Evolutionary conservation across 495 filamentous ascomycete species (phyloP), one percentile per base, ranked within the genome.

Genomic region (Aspergillus leporis): DNA sequence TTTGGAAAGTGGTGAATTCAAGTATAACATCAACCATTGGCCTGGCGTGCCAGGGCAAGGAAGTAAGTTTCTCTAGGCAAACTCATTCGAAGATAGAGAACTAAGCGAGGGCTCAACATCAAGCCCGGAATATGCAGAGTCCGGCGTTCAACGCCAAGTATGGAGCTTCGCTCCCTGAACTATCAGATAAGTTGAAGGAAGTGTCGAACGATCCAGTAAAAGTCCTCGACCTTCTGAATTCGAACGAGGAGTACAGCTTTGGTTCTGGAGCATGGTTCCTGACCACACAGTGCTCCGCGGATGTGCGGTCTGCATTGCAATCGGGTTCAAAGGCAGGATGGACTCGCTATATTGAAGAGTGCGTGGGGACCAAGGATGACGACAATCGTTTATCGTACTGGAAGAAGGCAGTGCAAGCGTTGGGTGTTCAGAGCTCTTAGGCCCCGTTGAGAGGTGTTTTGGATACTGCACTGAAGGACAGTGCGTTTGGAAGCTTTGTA

Each of bases 221-320:
- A 0, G 67, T 91, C 9, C 78, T 89, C 16, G 78, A 74, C 7
- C 67, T 93, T 34, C 78, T 94, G 34, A 73, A 77, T 22, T 64
- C 68, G 0, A 80, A 91, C 62, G 67, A 81, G 9, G 68, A 71
- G 21, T 85, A 82, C 63, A 87, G 90, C 69, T 96, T 92, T 70
- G 89, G 81, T 3, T 84, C 80, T 30, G 92, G 82, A 21, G 82
- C 85, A 4, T 96, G 91, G 92, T 94, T 88, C 66, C 60, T 90
- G 41, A 83, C 69, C 5, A 87, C 78, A 2, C 79, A 91, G 70
- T 95, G 91, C 71, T 52, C 59, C 0, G 18, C 56, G 5, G 69
- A 64, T 7, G 76, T 87, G 38, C 67, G 78, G 45, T 18, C 49
- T 4, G 72, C 66, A 19, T 74, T 93, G 63, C 71, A 76, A 61